Conservation (phyloP, 306 rosid genomes). For the Senna siamea region DNA sequence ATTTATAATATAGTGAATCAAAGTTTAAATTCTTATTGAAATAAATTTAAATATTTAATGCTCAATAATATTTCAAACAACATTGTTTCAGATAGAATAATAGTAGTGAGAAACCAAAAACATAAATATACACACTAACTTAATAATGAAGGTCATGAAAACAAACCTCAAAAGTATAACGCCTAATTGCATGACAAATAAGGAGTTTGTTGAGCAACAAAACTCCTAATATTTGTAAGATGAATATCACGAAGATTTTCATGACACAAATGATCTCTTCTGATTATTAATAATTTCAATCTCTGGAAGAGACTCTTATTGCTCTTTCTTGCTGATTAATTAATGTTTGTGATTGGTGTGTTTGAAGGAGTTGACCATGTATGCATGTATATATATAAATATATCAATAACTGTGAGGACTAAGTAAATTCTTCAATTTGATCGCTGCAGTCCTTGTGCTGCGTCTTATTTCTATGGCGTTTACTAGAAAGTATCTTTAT, state of each 20-base stretch:
- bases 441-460: neutral
- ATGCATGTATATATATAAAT: neutral
- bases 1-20: too few species aligned
- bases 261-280: neutral
- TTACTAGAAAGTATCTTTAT: neutral
- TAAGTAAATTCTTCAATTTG: neutral
- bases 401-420: too few species aligned
- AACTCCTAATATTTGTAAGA: constrained; percentile 23
- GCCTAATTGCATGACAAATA: constrained; percentile 33
- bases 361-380: neutral
- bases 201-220: constrained; percentile 15
- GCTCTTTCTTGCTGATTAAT: too few species aligned
- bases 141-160: too few species aligned
- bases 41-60: too few species aligned
- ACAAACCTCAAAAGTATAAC: constrained; percentile 43
- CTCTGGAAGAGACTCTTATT: too few species aligned
- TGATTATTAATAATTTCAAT: too few species aligned
- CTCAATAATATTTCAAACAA: too few species aligned
- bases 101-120: too few species aligned
- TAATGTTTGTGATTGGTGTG: neutral
- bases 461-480: neutral
- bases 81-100: too few species aligned
- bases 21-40: too few species aligned
- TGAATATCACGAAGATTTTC: constrained; percentile 1
- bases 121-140: too few species aligned